Percentiles rank a stretch among this genome's conserved stretches.
Evolutionary conservation across 176 grass and related monocot genomes (phyloP).

Genomic region (Ensete glaucum): DNA sequence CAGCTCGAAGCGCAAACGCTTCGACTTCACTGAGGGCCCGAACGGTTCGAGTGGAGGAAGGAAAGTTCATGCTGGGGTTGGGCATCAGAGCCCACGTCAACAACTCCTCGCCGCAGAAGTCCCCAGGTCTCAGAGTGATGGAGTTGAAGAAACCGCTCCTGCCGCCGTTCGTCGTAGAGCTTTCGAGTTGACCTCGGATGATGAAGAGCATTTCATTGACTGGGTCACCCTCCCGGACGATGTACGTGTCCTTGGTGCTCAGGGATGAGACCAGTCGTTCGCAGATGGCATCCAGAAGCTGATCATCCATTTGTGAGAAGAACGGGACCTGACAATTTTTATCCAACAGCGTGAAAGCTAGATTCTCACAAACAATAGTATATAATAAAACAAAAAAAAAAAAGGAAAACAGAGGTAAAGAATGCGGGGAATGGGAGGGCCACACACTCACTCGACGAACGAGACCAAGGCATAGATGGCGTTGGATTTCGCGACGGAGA

Average conservation of each 20-base stretch:
- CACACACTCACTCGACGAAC: slow-evolving; percentile 54
- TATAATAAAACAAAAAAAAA: too few species aligned
- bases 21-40: slow-evolving; percentile 64
- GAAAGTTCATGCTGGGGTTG: slow-evolving; percentile 79
- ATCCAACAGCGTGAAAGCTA: background rate
- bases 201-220: slow-evolving; percentile 87
- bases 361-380: too few species aligned
- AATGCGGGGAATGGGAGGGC: background rate
- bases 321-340: slow-evolving; percentile 48
- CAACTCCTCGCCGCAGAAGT: slow-evolving; percentile 93
- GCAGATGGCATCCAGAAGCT: slow-evolving; percentile 87
- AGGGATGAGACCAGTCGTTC: slow-evolving; percentile 77
- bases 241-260: slow-evolving; percentile 81
- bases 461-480: slow-evolving; percentile 73
- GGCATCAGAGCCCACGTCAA: slow-evolving; percentile 91
- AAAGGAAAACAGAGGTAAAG: background rate
- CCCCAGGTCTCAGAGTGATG: slow-evolving; percentile 73
- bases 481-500: slow-evolving; percentile 87
- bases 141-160: slow-evolving; percentile 87
- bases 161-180: slow-evolving; percentile 89
- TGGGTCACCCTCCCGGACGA: slow-evolving; percentile 69
- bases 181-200: slow-evolving; percentile 81
- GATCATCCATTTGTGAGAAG: slow-evolving; percentile 95
- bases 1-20: slow-evolving; percentile 74
- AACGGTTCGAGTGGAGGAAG: slow-evolving; percentile 68